Percentiles rank a stretch among this genome's conserved stretches.
Conservation (phyloP, 331 rosid genomes). For the Prunus yedoensis region DNA sequence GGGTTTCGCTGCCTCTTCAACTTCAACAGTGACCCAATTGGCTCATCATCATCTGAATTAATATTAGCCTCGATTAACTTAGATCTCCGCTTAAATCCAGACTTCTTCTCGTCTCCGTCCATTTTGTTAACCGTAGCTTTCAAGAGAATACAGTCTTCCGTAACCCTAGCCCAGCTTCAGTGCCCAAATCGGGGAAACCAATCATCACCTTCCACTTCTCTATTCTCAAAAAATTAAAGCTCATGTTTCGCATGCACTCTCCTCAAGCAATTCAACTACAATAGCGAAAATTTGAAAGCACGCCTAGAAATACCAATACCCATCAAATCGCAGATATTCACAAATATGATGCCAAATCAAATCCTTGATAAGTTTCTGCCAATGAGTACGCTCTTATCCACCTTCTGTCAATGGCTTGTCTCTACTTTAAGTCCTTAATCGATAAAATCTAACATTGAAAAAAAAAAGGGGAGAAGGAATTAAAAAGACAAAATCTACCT, state of each 20-base stretch:
- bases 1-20: slow-evolving; percentile 50
- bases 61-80: slow-evolving; percentile 49
- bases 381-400: slow-evolving; percentile 14
- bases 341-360: slow-evolving; percentile 3
- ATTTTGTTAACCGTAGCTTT: slow-evolving; percentile 48
- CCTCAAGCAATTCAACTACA: slow-evolving; percentile 19
- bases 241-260: slow-evolving; percentile 33
- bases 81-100: slow-evolving; percentile 57
- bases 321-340: slow-evolving; percentile 22
- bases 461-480: neutral
- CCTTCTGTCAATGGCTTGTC: slow-evolving; percentile 18
- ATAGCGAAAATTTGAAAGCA: slow-evolving; percentile 12
- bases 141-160: slow-evolving; percentile 18
- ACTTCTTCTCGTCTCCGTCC: slow-evolving; percentile 67
- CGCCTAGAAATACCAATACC: too few relatives aligned
- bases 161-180: slow-evolving; percentile 50
- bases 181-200: slow-evolving; percentile 32
- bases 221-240: slow-evolving; percentile 32
- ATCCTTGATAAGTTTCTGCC: neutral
- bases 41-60: slow-evolving; percentile 72
- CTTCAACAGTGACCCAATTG: slow-evolving; percentile 86
- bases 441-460: slow-evolving; percentile 10
- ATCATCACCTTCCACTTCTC: slow-evolving; percentile 48
- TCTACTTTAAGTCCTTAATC: slow-evolving; percentile 20
- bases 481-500: slow-evolving; percentile 24